Evolutionary conservation across 192 early-diverging fungal genomes (phyloP), one percentile per base, ranked within the genome.

Genomic region (Umbelopsis isabellina): DNA sequence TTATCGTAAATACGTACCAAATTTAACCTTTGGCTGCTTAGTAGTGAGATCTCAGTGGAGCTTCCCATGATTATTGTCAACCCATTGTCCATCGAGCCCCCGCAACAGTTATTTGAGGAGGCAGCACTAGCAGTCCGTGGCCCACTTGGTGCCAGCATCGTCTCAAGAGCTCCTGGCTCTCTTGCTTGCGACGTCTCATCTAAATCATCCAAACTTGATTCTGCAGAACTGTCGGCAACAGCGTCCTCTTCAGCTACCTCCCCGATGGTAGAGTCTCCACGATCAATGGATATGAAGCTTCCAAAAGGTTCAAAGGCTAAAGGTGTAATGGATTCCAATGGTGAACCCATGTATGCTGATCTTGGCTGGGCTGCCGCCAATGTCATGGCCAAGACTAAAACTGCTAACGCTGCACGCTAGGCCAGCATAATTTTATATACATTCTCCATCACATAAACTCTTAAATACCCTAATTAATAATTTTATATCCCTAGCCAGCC

Each of bases 311-410:
- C 12, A 12, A 25, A 25, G 18, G 3, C 30, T 35, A 61, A 35
- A 61, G 16, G 27, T 35, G 55, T 2, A 5, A 11, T 61, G 18
- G 55, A 61, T 33, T 16, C 27, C 16, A 61, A 61, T 35, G 30
- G 55, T 35, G 55, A 61, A 16, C 27, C 55, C 7, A 13, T 12
- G 27, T 61, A 35, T 61, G 18, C 55, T 35, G 55, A 61, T n/a
- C 55, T 61, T n/a, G 18, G 55, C 15, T 61, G 55, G 55, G 55
- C 55, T 27, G 55, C 55, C 37, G 6, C 37, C 4, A 35, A 61
- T 25, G 55, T 30, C 55, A 13, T 61, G 13, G 33, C 27, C 27
- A 61, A 35, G 21, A 30, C 55, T 61, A 30, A 30, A 12, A 61
- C 18, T 13, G 55, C 55, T 18, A 61, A 23, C 21, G 30, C 55